Evolutionary conservation across 805 yeast species (phyloP).

Genomic region (Lipomyces anomalus): DNA sequence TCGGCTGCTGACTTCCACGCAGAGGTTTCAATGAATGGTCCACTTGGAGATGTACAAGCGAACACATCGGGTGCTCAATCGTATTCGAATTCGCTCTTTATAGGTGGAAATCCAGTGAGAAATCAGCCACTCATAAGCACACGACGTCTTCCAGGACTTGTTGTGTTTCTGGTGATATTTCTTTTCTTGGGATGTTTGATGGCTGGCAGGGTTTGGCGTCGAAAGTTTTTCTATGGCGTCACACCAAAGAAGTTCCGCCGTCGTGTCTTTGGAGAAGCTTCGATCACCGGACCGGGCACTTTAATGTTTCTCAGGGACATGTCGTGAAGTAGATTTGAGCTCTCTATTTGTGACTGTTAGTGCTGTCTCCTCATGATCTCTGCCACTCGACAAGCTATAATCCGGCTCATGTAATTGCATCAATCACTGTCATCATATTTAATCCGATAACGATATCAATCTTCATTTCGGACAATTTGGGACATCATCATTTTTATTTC

Average conservation of each 20-base stretch:
- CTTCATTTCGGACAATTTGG: too few species aligned
- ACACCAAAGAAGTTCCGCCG: slow-evolving; percentile 19
- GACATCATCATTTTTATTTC: too few species aligned
- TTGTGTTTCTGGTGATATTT: slow-evolving; percentile 15
- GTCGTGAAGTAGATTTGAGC: too few species aligned
- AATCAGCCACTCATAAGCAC: slow-evolving; percentile 8
- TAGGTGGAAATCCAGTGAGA: slow-evolving; percentile 1
- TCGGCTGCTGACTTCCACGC: slow-evolving; percentile 5
- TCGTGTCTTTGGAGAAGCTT: slow-evolving; percentile 7
- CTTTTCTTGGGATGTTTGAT: slow-evolving; percentile 15
- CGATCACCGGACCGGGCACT: background rate
- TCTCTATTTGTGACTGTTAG: too few species aligned
- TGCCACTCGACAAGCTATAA: too few species aligned
- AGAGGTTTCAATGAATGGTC: background rate
- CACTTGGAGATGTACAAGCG: slow-evolving; percentile 5
- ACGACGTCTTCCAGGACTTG: slow-evolving; percentile 19
- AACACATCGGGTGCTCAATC: slow-evolving; percentile 2
- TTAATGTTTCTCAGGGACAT: too few species aligned
- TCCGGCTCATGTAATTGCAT: too few species aligned
- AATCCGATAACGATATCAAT: too few species aligned
- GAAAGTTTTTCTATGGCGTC: slow-evolving; percentile 12
- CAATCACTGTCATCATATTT: too few species aligned
- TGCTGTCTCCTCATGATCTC: too few species aligned
- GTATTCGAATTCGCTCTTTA: background rate
- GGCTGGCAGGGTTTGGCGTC: slow-evolving; percentile 15